A percentile compares a stretch with the other conserved stretches of the same genome.
Conservation (phyloP, 2,329 filamentous ascomycete species). For the Aureobasidium leucospermi region DNA sequence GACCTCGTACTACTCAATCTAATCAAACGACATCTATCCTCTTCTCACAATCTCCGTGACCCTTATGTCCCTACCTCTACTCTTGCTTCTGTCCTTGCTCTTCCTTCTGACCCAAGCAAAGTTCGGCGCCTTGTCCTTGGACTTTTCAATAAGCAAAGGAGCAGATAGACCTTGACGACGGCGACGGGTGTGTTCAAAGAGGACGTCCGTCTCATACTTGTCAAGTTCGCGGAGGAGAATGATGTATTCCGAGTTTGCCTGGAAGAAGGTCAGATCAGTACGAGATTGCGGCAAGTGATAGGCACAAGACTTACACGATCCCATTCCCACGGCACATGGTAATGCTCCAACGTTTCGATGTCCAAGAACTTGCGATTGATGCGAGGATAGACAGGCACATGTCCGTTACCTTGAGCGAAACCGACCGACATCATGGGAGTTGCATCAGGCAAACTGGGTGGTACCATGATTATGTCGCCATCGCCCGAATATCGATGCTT, state of each 20-base stretch:
- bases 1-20: background rate
- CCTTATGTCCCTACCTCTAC: slow-evolving; percentile 4
- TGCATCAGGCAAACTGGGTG: background rate
- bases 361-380: slow-evolving; percentile 39
- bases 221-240: slow-evolving; percentile 45
- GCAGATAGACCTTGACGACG: slow-evolving; percentile 25
- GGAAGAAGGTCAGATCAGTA: background rate
- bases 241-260: slow-evolving; percentile 41
- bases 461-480: background rate
- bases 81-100: slow-evolving; percentile 3
- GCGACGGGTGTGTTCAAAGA: slow-evolving; percentile 44
- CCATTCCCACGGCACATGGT: slow-evolving; percentile 41
- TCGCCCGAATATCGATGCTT: slow-evolving; percentile 5
- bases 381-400: slow-evolving; percentile 39
- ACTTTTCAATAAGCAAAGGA: slow-evolving; percentile 2
- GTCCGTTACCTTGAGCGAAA: slow-evolving; percentile 1
- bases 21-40: background rate
- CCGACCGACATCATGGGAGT: background rate
- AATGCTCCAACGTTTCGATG: slow-evolving; percentile 41
- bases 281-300: background rate
- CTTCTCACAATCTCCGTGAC: slow-evolving; percentile 8
- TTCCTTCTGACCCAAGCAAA: slow-evolving; percentile 2
- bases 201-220: slow-evolving; percentile 39
- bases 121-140: background rate
- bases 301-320: slow-evolving; percentile 35